phyloP scores from a whole-genome alignment of 2,329 filamentous ascomycete species.

The Aureobasidium subglaciale region DNA sequence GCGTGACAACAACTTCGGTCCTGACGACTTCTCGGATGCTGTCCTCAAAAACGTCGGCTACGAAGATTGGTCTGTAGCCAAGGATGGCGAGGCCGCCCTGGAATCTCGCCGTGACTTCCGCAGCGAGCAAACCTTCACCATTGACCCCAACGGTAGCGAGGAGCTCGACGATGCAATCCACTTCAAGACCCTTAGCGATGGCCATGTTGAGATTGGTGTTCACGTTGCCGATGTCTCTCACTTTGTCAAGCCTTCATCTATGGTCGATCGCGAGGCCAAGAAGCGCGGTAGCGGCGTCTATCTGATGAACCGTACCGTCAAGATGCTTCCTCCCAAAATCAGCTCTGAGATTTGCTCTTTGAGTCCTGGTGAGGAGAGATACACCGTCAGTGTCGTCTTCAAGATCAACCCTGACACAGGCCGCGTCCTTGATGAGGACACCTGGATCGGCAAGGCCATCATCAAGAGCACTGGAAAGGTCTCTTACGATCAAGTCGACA shows the following conservation, averaged over 20 bases:
- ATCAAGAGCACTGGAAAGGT: slow-evolving; percentile 87
- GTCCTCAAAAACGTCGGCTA: slow-evolving; percentile 88
- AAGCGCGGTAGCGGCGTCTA: slow-evolving; percentile 96
- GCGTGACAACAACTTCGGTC: slow-evolving; percentile 96
- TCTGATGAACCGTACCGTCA: slow-evolving; percentile 82
- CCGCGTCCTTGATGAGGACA: slow-evolving; percentile 71
- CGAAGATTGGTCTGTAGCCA: slow-evolving; percentile 81
- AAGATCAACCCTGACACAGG: slow-evolving; percentile 78
- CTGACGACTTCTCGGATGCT: slow-evolving; percentile 95
- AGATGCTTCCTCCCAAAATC: slow-evolving; percentile 78
- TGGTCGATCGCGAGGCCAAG: slow-evolving; percentile 94
- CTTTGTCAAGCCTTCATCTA: slow-evolving; percentile 92
- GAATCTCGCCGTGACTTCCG: slow-evolving; percentile 82
- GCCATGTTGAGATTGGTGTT: slow-evolving; percentile 86
- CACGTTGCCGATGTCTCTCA: slow-evolving; percentile 93
- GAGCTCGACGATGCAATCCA: slow-evolving; percentile 92
- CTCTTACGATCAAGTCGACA: slow-evolving; percentile 77
- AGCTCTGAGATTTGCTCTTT: slow-evolving; percentile 84
- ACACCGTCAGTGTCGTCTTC: slow-evolving; percentile 90
- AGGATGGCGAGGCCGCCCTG: slow-evolving; percentile 70
- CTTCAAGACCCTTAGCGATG: slow-evolving; percentile 74
- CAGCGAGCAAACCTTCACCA: slow-evolving; percentile 78
- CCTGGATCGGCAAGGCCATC: slow-evolving; percentile 89
- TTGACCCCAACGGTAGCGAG: slow-evolving; percentile 80
- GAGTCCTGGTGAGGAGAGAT: slow-evolving; percentile 75